These are phyloP conservation scores for Butyriboletus loyo DNA, from an alignment of 768 basidiomycete genomes.

Conservation along the genomic window DNA sequence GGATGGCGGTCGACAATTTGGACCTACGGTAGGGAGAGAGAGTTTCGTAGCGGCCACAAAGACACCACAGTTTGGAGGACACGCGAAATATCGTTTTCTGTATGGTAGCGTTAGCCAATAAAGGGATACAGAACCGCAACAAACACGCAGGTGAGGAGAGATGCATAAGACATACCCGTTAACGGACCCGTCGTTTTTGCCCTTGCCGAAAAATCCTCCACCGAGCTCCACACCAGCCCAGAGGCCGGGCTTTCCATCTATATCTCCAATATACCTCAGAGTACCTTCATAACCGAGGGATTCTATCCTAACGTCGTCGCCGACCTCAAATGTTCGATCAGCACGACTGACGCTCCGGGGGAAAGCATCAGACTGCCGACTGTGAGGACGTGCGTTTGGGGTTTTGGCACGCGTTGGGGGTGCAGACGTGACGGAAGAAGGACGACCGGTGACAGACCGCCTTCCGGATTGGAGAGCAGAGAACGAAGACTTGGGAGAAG, in stretches of 20 bases:
- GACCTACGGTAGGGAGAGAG: conserved; percentile 67
- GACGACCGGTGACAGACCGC: conserved; percentile 50
- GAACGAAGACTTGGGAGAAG: conserved; percentile 43
- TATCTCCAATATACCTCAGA: conserved; percentile 76
- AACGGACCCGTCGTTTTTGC: conserved; percentile 93
- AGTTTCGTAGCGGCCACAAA: conserved; percentile 85
- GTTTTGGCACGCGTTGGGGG: conserved; percentile 48
- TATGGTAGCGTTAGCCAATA: conserved; percentile 7
- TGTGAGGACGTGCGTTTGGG: conserved; percentile 55
- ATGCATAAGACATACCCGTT: conserved; percentile 60
- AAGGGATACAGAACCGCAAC: background rate
- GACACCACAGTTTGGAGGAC: conserved; percentile 84
- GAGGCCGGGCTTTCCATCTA: conserved; percentile 82
- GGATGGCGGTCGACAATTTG: conserved; percentile 65
- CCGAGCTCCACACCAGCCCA: conserved; percentile 94
- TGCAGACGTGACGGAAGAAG: conserved; percentile 61
- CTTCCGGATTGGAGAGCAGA: conserved; percentile 42
- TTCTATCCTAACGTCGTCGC: conserved; percentile 83
- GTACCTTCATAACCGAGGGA: conserved; percentile 86
- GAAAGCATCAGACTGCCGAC: conserved; percentile 64
- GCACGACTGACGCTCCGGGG: conserved; percentile 45
- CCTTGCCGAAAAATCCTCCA: conserved; percentile 83
- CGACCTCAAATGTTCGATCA: conserved; percentile 56
- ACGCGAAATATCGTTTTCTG: conserved; percentile 82
- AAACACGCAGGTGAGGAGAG: background rate